Evolutionary conservation across 2,329 filamentous ascomycete genomes (phyloP).

Genomic region (Fusarium floridanum): DNA sequence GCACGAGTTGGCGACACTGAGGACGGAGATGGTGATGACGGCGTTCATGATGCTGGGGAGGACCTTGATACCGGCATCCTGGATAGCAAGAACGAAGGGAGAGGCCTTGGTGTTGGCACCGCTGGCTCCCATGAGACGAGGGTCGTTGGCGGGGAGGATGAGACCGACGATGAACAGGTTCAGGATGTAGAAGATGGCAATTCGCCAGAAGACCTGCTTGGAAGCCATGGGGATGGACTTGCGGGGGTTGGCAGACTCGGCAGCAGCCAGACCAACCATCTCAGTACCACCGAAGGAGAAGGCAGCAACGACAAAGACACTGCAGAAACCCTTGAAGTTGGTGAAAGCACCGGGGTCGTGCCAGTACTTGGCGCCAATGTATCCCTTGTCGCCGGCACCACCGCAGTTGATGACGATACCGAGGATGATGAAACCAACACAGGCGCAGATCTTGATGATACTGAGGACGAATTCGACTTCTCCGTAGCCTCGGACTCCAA

Average conservation of each 20-base stretch:
- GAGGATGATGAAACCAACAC: conserved; percentile 71
- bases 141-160: conserved; percentile 80
- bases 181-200: conserved; percentile 89
- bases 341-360: conserved; percentile 82
- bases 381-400: conserved; percentile 78
- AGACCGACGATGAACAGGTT: conserved; percentile 85
- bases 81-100: conserved; percentile 93
- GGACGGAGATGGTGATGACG: conserved; percentile 90
- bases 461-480: conserved; percentile 92
- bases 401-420: conserved; percentile 89
- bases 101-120: conserved; percentile 79
- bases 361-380: conserved; percentile 87
- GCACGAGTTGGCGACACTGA: conserved; percentile 92
- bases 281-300: conserved; percentile 84
- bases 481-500: conserved; percentile 88
- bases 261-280: conserved; percentile 80
- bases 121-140: conserved; percentile 69
- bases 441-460: conserved; percentile 86
- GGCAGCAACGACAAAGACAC: conserved; percentile 79
- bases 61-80: conserved; percentile 83
- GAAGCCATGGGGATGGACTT: conserved; percentile 87
- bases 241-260: conserved; percentile 80
- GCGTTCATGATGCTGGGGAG: conserved; percentile 92
- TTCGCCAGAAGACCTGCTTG: conserved; percentile 97
- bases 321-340: conserved; percentile 84